These are phyloP conservation scores for Pterocarpus santalinus DNA, from an alignment of 306 rosid species.

Conservation along the genomic window DNA sequence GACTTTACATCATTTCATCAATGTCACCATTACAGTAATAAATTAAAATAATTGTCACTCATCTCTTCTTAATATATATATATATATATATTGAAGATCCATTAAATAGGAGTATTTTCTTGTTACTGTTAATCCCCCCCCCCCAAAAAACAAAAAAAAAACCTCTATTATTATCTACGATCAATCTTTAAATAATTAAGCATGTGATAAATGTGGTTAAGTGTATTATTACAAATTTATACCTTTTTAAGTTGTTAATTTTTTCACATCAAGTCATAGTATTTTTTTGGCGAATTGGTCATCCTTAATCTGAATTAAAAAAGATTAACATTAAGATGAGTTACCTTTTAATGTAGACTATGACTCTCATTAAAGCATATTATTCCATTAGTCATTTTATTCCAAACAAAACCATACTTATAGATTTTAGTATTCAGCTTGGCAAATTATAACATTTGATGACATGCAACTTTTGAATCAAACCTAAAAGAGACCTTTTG, in stretches of 20 bases:
- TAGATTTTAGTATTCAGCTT: not conserved
- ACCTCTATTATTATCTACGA: too few species aligned
- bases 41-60: not conserved
- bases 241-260: not conserved
- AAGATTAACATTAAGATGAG: not conserved
- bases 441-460: not conserved
- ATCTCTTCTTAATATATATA: not conserved
- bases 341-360: too few species aligned
- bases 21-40: not conserved
- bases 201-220: not conserved
- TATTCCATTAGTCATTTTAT: not conserved
- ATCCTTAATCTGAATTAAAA: not conserved
- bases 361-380: conserved; percentile 1
- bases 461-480: conserved; percentile 16
- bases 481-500: not conserved
- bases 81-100: not conserved
- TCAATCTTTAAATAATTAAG: too few species aligned
- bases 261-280: not conserved
- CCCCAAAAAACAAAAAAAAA: too few species aligned
- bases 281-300: not conserved
- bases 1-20: not conserved
- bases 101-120: not conserved
- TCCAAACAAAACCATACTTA: not conserved
- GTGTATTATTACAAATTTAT: not conserved
- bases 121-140: too few species aligned